A percentile compares a stretch with the other conserved stretches of the same genome.
phyloP scores from a whole-genome alignment of 768 basidiomycete species.

The Coprinellus micaceus region DNA sequence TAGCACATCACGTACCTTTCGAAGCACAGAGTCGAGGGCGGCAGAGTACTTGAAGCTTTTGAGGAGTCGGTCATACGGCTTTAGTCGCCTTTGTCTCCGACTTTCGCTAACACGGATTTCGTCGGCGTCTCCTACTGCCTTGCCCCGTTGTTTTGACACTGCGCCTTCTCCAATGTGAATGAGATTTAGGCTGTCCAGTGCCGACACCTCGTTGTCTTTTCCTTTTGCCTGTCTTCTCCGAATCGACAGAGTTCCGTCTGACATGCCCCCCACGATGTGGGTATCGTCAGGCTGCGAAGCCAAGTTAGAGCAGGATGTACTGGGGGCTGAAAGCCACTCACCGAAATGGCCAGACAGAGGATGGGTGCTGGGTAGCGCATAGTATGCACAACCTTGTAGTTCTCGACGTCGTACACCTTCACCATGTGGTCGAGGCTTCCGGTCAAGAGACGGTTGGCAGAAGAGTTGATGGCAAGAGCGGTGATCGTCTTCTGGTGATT shows the following conservation, averaged over 20 bases:
- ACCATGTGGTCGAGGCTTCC: conserved; percentile 97
- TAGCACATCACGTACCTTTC: conserved; percentile 77
- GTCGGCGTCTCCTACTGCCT: conserved; percentile 56
- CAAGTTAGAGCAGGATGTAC: not conserved
- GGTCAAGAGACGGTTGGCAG: conserved; percentile 75
- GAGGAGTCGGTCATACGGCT: conserved; percentile 84
- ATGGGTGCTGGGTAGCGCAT: conserved; percentile 97
- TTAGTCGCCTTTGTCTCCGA: conserved; percentile 64
- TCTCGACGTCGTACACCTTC: conserved; percentile 94
- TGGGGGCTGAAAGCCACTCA: conserved; percentile 35
- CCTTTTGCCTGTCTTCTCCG: conserved; percentile 80
- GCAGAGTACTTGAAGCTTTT: conserved; percentile 94
- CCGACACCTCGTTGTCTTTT: conserved; percentile 46
- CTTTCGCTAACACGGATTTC: conserved; percentile 73
- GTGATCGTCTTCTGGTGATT: conserved; percentile 99
- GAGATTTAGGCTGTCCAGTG: conserved; percentile 6
- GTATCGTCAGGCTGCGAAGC: conserved; percentile 83
- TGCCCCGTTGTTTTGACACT: conserved; percentile 43
- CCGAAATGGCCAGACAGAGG: conserved; percentile 87
- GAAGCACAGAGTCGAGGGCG: conserved; percentile 87
- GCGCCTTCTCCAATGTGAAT: conserved; percentile 44
- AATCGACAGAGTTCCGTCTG: conserved; percentile 97
- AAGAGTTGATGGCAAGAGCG: conserved; percentile 74
- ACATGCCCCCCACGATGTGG: conserved; percentile 95
- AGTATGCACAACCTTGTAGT: conserved; percentile 94